Evolutionary conservation across 2,329 filamentous ascomycete species (phyloP), one percentile per base, ranked within the genome.

Genomic region (Curvularia eragrostidis): DNA sequence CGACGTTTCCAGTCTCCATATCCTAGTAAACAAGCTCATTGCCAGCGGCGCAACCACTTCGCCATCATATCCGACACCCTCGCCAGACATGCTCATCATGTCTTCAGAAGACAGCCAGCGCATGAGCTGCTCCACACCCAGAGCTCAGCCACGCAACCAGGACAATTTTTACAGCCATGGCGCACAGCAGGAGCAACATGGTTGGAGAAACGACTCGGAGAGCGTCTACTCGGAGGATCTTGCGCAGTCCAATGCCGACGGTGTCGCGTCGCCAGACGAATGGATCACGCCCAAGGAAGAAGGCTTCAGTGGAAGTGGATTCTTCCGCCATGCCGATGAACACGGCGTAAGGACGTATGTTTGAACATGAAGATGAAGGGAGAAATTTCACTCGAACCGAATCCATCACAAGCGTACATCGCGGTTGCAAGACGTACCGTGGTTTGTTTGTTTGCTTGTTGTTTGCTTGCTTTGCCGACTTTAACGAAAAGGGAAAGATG

Each of bases 201-300:
- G 44, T 10, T 54, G 54, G 54, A 19, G 15, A 2, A 41, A 58
- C 10, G 48, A 55, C 18, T 60, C 62, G 7, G 54, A 52, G 36
- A 64, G 62, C 42, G 51, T 54, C 13, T 57, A 62, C 24, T 57
- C 43, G 13, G 63, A 54, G 13, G 58, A 58, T 19, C 59, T 24
- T 21, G 65, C 60, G 10, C 44, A 52, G 12, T 42, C 39, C 9
- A 23, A 12, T 9, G 24, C 39, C 6, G 69, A 73, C 15, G 68
- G 73, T 7, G 41, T 69, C 1, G 56, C 60, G 7, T 74, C 69
- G 49, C 72, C 71, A 2, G 74, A 77, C 21, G 66, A 64, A 2
- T 77, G 72, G 72, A 70, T 70, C 5, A 77, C 74, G 58, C 74
- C 74, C 1, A 74, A 70, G 75, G 62, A 84, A 76, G 54, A 71